Evolutionary conservation across 179 eudicot species (phyloP).

Genomic region (Beta macrorhiza): DNA sequence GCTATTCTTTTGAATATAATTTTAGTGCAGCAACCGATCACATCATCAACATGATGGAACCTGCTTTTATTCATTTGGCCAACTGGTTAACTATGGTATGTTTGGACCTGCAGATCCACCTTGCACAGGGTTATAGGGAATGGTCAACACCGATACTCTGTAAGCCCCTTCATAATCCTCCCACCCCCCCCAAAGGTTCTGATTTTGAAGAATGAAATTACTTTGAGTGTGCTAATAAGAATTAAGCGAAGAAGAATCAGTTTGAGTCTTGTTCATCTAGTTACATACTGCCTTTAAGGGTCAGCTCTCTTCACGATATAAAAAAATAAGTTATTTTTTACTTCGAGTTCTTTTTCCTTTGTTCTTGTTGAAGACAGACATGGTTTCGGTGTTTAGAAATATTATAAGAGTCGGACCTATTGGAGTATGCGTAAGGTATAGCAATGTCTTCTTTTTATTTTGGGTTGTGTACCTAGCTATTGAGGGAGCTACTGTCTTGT

Average conservation of each 20-base stretch:
- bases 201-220: background rate
- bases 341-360: no score
- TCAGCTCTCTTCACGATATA: no score
- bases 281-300: no score
- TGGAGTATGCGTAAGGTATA: no score
- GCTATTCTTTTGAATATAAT: background rate
- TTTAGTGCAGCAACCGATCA: background rate
- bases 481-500: background rate
- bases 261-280: background rate
- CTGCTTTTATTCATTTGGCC: background rate
- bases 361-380: no score
- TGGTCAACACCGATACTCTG: slow-evolving; percentile 89
- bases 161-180: slow-evolving; percentile 39
- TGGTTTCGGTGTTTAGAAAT: no score
- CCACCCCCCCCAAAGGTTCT: background rate
- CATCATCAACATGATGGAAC: background rate
- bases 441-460: no score
- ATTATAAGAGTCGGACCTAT: no score
- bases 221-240: background rate
- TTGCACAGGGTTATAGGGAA: slow-evolving; percentile 82
- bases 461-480: no score
- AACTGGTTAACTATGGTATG: slow-evolving; percentile 13
- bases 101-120: slow-evolving; percentile 64
- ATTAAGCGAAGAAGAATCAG: background rate
- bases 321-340: no score